These are phyloP conservation scores for Orbilia ellipsospora DNA, from an alignment of 2,329 filamentous ascomycete species.

Conservation along the genomic window DNA sequence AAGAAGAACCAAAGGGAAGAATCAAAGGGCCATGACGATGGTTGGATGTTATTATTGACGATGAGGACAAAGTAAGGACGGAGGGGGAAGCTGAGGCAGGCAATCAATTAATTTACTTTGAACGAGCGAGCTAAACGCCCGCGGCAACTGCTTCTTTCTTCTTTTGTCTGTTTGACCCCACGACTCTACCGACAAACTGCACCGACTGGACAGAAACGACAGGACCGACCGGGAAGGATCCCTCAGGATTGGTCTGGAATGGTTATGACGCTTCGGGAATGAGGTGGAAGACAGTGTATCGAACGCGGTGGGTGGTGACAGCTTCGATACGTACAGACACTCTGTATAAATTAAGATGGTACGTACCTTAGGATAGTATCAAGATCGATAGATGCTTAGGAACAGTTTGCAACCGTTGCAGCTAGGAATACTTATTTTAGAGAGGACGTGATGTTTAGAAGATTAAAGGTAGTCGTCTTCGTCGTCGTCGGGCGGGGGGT, in stretches of 20 bases:
- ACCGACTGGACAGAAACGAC: too few relatives aligned
- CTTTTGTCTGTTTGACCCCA: too few relatives aligned
- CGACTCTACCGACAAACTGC: too few relatives aligned
- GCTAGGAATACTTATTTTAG: slow-evolving; percentile 1
- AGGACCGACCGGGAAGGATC: slow-evolving; percentile 1
- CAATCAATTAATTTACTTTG: not conserved
- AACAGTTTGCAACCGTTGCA: too few relatives aligned
- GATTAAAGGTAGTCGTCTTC: too few relatives aligned
- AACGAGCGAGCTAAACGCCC: not conserved
- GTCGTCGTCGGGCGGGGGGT: too few relatives aligned
- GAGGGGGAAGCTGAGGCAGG: slow-evolving; percentile 5
- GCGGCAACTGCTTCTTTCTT: slow-evolving; percentile 6
- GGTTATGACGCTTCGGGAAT: slow-evolving; percentile 47
- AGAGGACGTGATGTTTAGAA: not conserved
- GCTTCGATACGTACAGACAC: slow-evolving; percentile 60
- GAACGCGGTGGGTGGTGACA: slow-evolving; percentile 67
- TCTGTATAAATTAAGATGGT: too few relatives aligned
- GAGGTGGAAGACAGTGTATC: slow-evolving; percentile 23
- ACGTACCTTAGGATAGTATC: too few relatives aligned
- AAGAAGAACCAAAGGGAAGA: too few relatives aligned
- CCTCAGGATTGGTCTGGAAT: slow-evolving; percentile 14
- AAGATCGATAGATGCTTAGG: too few relatives aligned
- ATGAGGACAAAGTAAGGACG: not conserved
- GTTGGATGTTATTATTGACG: too few relatives aligned
- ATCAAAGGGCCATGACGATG: too few relatives aligned